A percentile compares a stretch with the other conserved stretches of the same genome.
phyloP scores from a whole-genome alignment of 805 yeast species.

The Nakazawaea ishiwadae region DNA sequence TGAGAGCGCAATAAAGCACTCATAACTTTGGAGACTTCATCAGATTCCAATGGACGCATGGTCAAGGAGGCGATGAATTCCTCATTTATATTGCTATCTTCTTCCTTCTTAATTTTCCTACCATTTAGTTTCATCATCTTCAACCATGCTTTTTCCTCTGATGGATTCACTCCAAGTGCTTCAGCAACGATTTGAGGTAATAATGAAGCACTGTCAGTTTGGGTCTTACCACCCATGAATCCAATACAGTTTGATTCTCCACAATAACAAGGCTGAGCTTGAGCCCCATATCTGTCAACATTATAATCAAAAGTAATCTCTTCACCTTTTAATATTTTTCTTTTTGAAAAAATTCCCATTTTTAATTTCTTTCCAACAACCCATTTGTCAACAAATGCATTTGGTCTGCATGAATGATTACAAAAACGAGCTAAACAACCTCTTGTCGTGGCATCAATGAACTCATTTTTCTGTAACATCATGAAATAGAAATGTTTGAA shows the following conservation, averaged over 20 bases:
- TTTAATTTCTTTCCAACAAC: constrained; percentile 84
- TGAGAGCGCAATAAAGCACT: constrained; percentile 75
- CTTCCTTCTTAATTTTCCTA: constrained; percentile 43
- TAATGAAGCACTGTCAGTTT: constrained; percentile 83
- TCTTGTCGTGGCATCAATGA: constrained; percentile 88
- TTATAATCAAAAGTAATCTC: constrained; percentile 91
- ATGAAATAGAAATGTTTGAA: constrained; percentile 87
- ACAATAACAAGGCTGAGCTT: constrained; percentile 91
- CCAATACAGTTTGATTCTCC: constrained; percentile 92
- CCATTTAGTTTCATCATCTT: constrained; percentile 49
- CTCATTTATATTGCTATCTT: constrained; percentile 55
- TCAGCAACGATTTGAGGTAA: constrained; percentile 81
- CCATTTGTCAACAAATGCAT: constrained; percentile 96
- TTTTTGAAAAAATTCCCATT: constrained; percentile 92
- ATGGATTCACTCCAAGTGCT: constrained; percentile 72
- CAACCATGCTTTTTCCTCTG: constrained; percentile 69
- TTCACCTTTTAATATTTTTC: constrained; percentile 70
- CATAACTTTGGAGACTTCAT: constrained; percentile 74
- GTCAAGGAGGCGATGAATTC: constrained; percentile 60
- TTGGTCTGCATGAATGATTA: constrained; percentile 94
- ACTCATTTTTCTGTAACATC: constrained; percentile 92
- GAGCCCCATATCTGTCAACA: constrained; percentile 94
- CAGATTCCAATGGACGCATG: constrained; percentile 43
- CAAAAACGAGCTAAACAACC: constrained; percentile 90
- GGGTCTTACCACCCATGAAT: constrained; percentile 94